phyloP scores from a whole-genome alignment of 345 rosid species.

The Eucalyptus regnans region DNA sequence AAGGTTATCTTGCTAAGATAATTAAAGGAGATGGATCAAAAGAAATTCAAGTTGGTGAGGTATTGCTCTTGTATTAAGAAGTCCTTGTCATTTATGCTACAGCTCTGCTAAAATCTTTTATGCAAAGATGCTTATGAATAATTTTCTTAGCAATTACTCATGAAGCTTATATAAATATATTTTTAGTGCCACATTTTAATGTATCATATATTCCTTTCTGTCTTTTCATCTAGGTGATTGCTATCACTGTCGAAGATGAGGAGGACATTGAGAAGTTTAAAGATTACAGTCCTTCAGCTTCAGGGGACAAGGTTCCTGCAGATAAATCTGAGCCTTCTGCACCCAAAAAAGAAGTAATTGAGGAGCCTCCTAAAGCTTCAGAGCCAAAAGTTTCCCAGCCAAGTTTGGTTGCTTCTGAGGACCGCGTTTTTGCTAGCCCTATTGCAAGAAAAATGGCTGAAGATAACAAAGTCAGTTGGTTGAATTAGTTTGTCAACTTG shows the following conservation, averaged over 20 bases:
- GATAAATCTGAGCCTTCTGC: slow-evolving; percentile 42
- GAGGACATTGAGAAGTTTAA: slow-evolving; percentile 73
- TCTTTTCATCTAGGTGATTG: slow-evolving; percentile 42
- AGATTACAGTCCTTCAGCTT: slow-evolving; percentile 66
- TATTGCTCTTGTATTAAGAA: slow-evolving; percentile 7
- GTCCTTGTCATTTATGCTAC: not conserved
- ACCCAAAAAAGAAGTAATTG: slow-evolving; percentile 47
- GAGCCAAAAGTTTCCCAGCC: slow-evolving; percentile 53
- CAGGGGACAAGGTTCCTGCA: slow-evolving; percentile 23
- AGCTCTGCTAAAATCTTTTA: not conserved
- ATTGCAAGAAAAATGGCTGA: slow-evolving; percentile 87
- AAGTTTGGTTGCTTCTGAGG: slow-evolving; percentile 32
- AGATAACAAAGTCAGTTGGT: slow-evolving; percentile 52
- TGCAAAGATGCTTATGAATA: not conserved
- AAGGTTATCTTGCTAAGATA: slow-evolving; percentile 94
- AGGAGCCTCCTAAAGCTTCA: slow-evolving; percentile 41
- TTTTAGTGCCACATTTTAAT: not conserved
- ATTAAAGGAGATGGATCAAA: slow-evolving; percentile 78
- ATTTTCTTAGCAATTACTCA: not conserved
- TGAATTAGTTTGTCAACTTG: not conserved
- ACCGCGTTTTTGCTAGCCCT: slow-evolving; percentile 87
- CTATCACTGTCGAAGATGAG: slow-evolving; percentile 88
- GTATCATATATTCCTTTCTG: not conserved
- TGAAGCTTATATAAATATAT: not conserved
- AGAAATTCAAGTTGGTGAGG: slow-evolving; percentile 96